These are phyloP conservation scores for Russula lepida DNA, from an alignment of 768 basidiomycete genomes.

Conservation along the genomic window DNA sequence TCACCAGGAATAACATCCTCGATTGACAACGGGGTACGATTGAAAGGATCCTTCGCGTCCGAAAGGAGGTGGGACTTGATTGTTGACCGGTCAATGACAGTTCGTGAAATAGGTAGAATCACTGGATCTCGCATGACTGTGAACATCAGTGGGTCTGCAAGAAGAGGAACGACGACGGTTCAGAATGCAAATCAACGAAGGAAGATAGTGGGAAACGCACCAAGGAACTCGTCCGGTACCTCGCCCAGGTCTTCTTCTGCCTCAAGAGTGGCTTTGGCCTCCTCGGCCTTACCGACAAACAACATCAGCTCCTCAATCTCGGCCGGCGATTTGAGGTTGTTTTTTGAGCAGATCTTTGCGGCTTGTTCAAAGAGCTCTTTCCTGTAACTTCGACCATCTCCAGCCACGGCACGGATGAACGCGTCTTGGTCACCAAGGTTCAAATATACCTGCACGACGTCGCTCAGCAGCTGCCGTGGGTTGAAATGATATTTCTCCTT, in stretches of 20 bases:
- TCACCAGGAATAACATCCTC: constrained; percentile 72
- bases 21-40: constrained; percentile 71
- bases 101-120: constrained; percentile 71
- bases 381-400: constrained; percentile 88
- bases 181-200: constrained; percentile 6
- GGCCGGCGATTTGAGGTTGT: constrained; percentile 60
- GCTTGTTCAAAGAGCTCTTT: constrained; percentile 79
- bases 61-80: constrained; percentile 94
- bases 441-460: constrained; percentile 84
- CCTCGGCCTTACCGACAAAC: constrained; percentile 81
- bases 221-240: constrained; percentile 90
- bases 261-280: constrained; percentile 65
- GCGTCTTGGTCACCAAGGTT: constrained; percentile 74
- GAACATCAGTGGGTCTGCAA: constrained; percentile 77
- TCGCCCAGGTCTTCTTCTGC: constrained; percentile 91
- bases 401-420: constrained; percentile 82
- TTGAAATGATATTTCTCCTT: constrained; percentile 86
- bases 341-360: constrained; percentile 51
- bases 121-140: constrained; percentile 96
- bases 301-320: constrained; percentile 64
- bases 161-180: constrained; percentile 13
- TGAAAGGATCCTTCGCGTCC: constrained; percentile 92
- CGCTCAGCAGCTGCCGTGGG: constrained; percentile 70
- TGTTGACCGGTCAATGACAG: constrained; percentile 77
- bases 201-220: constrained; percentile 36